Base-by-base conservation (phyloP, 2,329 filamentous ascomycete genomes). In the Fusarium setosum region DNA sequence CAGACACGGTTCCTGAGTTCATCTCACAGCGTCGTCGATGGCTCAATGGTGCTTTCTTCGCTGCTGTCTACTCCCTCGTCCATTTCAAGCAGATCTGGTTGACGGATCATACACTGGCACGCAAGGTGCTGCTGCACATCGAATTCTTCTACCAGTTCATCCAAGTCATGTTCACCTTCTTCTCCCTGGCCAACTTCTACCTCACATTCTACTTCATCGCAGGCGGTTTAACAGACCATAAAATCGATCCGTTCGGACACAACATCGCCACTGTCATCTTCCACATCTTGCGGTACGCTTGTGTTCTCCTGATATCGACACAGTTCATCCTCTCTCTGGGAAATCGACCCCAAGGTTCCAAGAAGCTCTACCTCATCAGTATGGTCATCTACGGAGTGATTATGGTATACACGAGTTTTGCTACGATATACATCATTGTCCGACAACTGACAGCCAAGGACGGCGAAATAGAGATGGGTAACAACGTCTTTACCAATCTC, bases 41-140 rank as follows among this genome's bases (percentile, higher is more conserved):
- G 96, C 89, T 99, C 63, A 99, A 99, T 76, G 96, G 96, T 75
- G 96, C 96, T 68, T 99, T 99, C 83, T 99, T 99, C 76, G 96
- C 96, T 0, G 96, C 96, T 40, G 94, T 98, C 51, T 99, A 98
- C 83, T 98, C 95, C 2, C 88, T 98, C 4, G 92, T 97, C 38
- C 96, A 99, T 80, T 97, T 95, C 78, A 90, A 87, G 70, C 96
- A 99, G 79, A 90, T 99, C 73, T 97, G 95, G 92, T 80, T 81
- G 21, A 99, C 96, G 0, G 96, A 98, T 76, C 96, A 99, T 79
- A 96, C 93, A 1, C 74, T 98, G 20, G 86, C 89, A 34, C 92
- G 96, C 69, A 99, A 99, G 80, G 85, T 97, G 21, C 86, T 99
- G 31, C 87, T 99, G 51, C 94, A 97, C 78, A 88, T 98, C 71